Base-by-base conservation (phyloP, 768 basidiomycete species). In the Amanita fuliginea region DNA sequence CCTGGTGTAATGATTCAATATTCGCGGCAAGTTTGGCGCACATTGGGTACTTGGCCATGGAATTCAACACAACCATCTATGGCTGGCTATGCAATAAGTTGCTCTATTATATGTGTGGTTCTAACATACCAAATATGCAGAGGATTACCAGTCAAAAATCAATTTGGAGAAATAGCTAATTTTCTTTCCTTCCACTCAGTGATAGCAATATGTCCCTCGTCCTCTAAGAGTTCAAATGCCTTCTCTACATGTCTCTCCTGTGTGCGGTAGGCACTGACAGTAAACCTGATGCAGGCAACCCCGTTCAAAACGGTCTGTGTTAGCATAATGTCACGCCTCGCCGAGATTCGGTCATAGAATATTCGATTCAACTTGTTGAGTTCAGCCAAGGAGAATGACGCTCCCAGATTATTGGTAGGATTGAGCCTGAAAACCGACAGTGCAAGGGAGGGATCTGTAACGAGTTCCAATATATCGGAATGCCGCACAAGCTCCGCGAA, bases 221-320 rank as follows among this genome's bases (percentile, higher is more conserved):
- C 67, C 32, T 68, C 62, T 18, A 94, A 59, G 21, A 80, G 59
- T 2, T 68, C 67, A 69, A 77, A 91, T 0, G 83, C 84, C 5
- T 62, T 55, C 22, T 67, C 59, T 4, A 95, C 73, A 61, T 94
- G 83, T 13, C 59, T 59, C 58, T 78, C 74, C 37, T 74, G 72
- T 3, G 91, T 93, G 34, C 75, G 66, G 36, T 74, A 67, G 3
- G 84, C 78, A 0, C 93, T 92, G 16, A 92, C 72, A 0, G 83
- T 87, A 26, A 94, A 67, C 1, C 93, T 73, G 21, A 95, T 69
- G 58, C 89, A 92, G 54, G 80, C 77, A 7, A 74, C 70, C 1
- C 80, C 84, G 49, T 85, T 83, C 21, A 96, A 62, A 32, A 74
- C 72, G 0, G 92, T 93, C 59, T 84, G 85, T 6, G 91, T 92